A percentile compares a stretch with the other conserved stretches of the same genome.
phyloP scores from a whole-genome alignment of 495 filamentous ascomycete genomes.

The Xylaria bambusicola region DNA sequence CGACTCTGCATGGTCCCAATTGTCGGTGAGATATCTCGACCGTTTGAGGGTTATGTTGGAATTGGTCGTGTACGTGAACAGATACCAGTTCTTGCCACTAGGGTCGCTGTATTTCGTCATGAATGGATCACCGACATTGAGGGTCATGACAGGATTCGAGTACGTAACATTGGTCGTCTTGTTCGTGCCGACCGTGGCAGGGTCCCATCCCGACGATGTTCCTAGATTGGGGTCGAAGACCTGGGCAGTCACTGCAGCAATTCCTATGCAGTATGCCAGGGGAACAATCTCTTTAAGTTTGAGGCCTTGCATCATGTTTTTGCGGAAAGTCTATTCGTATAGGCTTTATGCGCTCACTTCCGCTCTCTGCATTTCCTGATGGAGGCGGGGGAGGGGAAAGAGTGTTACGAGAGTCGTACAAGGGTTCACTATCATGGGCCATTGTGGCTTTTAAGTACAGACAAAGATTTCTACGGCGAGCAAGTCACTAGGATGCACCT shows the following conservation, averaged over 20 bases:
- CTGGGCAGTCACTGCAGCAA: slow-evolving; percentile 21
- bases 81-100: slow-evolving; percentile 35
- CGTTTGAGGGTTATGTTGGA: slow-evolving; percentile 36
- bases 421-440: background rate
- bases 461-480: background rate
- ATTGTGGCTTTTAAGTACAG: background rate
- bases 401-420: background rate
- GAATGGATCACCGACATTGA: slow-evolving; percentile 32
- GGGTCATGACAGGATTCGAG: slow-evolving; percentile 38
- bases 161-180: slow-evolving; percentile 37
- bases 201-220: slow-evolving; percentile 26
- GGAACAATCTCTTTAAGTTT: slow-evolving; percentile 11
- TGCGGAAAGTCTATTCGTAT: background rate
- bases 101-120: slow-evolving; percentile 28
- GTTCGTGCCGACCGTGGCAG: slow-evolving; percentile 29
- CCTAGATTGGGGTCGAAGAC: slow-evolving; percentile 32
- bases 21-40: slow-evolving; percentile 37
- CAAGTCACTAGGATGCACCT: background rate
- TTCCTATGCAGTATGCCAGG: slow-evolving; percentile 18
- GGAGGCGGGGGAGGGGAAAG: background rate
- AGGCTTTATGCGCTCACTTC: background rate
- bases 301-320: slow-evolving; percentile 26
- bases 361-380: background rate
- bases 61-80: slow-evolving; percentile 37
- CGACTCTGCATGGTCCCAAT: slow-evolving; percentile 48